These are phyloP conservation scores for Picochlorum sp. DNA, from an alignment of 139 green algal genomes.

Conservation along the genomic window DNA sequence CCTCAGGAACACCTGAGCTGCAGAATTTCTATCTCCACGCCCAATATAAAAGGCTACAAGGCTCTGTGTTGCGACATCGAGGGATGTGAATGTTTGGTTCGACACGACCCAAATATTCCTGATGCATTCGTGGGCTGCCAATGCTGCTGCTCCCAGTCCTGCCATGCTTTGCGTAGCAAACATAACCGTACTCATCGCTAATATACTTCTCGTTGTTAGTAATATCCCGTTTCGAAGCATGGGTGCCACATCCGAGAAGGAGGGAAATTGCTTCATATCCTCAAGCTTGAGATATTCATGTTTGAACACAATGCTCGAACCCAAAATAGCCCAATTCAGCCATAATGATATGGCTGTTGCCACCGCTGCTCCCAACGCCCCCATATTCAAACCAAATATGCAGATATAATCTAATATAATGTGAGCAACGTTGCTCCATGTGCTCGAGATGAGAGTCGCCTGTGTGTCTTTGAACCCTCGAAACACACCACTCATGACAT, in stretches of 20 bases:
- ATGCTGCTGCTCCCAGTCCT: conserved; percentile 20
- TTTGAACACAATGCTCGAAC: conserved; percentile 19
- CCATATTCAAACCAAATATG: conserved; percentile 47
- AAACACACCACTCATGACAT: conserved; percentile 28
- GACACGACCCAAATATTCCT: conserved; percentile 26
- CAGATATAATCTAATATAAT: conserved; percentile 22
- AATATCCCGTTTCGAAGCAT: conserved; percentile 22
- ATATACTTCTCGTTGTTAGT: conserved; percentile 22
- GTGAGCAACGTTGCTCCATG: conserved; percentile 33
- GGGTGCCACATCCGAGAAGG: conserved; percentile 19
- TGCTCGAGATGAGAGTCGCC: conserved; percentile 21
- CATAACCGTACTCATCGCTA: conserved; percentile 29
- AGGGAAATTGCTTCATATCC: conserved; percentile 21
- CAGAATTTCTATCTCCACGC: conserved; percentile 12
- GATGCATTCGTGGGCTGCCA: conserved; percentile 33
- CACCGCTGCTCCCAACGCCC: conserved; percentile 49
- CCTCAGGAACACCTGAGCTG: conserved; percentile 20
- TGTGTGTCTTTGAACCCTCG: conserved; percentile 29
- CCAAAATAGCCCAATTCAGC: conserved; percentile 23
- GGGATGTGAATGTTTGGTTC: conserved; percentile 23
- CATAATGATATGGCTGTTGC: conserved; percentile 59
- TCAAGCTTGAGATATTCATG: conserved; percentile 10
- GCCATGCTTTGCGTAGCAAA: conserved; percentile 23
- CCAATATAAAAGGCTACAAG: conserved; percentile 28
- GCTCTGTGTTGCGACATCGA: conserved; percentile 35